Percentiles rank a stretch among this genome's conserved stretches.
Evolutionary conservation across 257 asterid genomes (phyloP).

Genomic region (Nyctanthes arbortristis): DNA sequence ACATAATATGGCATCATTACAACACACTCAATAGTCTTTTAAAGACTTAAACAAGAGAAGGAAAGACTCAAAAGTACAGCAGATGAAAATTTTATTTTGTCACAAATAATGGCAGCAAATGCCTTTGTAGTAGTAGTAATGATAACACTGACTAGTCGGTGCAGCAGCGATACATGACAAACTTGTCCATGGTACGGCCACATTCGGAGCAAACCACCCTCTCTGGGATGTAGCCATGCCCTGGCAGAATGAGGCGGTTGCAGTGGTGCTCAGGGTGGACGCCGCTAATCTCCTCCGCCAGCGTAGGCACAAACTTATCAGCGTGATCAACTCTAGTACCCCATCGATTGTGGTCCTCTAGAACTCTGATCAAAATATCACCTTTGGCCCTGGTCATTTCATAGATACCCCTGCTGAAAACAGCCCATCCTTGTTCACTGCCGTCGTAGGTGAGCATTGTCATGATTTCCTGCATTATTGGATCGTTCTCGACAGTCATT

Average conservation of each 20-base stretch:
- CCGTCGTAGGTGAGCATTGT: slow-evolving; percentile 70
- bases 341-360: slow-evolving; percentile 49
- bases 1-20: not conserved
- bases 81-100: not conserved
- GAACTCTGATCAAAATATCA: slow-evolving; percentile 38
- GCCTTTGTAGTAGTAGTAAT: not conserved
- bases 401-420: slow-evolving; percentile 52
- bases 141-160: slow-evolving; percentile 38
- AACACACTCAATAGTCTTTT: slow-evolving; percentile 1
- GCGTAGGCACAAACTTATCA: slow-evolving; percentile 47
- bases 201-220: slow-evolving; percentile 76
- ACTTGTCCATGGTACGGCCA: slow-evolving; percentile 74
- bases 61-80: not conserved
- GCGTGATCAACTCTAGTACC: slow-evolving; percentile 41
- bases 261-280: slow-evolving; percentile 74
- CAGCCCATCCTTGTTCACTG: slow-evolving; percentile 85
- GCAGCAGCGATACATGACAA: slow-evolving; percentile 86
- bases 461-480: slow-evolving; percentile 62
- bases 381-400: slow-evolving; percentile 62
- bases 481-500: slow-evolving; percentile 52
- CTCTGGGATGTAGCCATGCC: slow-evolving; percentile 62
- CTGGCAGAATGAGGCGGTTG: slow-evolving; percentile 71
- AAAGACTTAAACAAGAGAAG: not conserved
- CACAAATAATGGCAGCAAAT: not conserved
- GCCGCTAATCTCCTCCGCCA: slow-evolving; percentile 43